Evolutionary conservation across 2,329 filamentous ascomycete genomes (phyloP), one percentile per base, ranked within the genome.

Genomic region (Torrubiella hemipterigena): DNA sequence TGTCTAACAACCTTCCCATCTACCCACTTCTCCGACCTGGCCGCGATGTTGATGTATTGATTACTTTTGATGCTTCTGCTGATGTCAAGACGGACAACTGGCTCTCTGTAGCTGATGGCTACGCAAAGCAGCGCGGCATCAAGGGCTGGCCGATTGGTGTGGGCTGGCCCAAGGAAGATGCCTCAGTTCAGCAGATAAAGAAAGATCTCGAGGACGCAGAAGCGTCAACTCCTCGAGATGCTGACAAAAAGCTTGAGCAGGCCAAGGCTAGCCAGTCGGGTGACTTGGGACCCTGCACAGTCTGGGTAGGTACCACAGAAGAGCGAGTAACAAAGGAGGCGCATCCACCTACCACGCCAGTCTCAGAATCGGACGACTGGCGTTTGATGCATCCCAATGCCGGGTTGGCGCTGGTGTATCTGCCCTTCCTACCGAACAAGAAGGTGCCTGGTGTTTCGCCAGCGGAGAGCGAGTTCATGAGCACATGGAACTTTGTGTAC

Each of bases 401-500:
- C 0, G 91, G 91, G 12, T 80, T 98, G 24, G 73, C 87, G 0
- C 77, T 98, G 4, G 67, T 93, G 12, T 98, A 98, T 58, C 79
- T 95, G 46, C 91, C 91, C 0, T 78, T 95, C 38, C 63, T 96
- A 11, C 73, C 80, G 17, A 96, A 98, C 51, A 69, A 78, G 0
- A 79, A 80, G 37, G 79, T 85, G 0, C 70, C 77, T 0, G 81
- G 74, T 26, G 79, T 96, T n/a, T 81, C 94, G 42, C 91, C 91
- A 0, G 76, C 77, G 16, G 73, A 70, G 3, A 81, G 74, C 32
- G 85, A 94, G 37, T 96, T 86, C 55, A 75, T 96, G 63, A 84
- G 77, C 43, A 98, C 91, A 0, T 98, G 91, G 91, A 98, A 98
- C 51, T 96, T 96, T 51, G 77, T 95, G 18, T 98, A 96, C 54